Evolutionary conservation across 208 protist species (phyloP), one percentile per base, ranked within the genome.

Genomic region (Acanthamoeba rhysodes): DNA sequence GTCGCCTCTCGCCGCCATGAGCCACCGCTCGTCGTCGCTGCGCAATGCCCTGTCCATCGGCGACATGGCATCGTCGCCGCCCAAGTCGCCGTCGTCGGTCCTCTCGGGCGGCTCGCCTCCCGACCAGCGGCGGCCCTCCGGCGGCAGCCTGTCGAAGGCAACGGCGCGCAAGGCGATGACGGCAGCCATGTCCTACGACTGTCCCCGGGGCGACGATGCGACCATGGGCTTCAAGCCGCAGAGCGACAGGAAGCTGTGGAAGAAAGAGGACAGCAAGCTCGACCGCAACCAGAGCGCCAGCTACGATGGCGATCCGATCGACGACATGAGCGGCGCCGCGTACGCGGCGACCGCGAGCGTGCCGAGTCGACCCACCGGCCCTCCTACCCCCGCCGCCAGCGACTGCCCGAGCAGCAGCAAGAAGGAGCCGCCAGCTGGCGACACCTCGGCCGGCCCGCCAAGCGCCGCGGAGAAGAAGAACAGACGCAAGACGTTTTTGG

Each of bases 401-500:
- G 27, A 32, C 27, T 16, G 24, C 27, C 27, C 4, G 27, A 70
- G 27, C 62, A 14, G 20, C n/a, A 32, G 62, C 9, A 37, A 14
- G 66, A 29, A 32, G 6, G 8, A n/a, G 41, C 29, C 18, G 22
- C 12, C 12, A 9, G 18, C 14, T 2, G 55, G 5, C 18, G 20
- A 59, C 55, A 29, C 14, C 66, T n/a, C 66, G 34, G n/a, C 66
- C 4, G 66, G 20, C 29, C 32, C 12, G 9, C 20, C 55, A 59
- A 24, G 55, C 55, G 55, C 55, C 55, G 74, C 74, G 12, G 74
- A 82, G 18, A 82, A 53, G 74, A 82, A 53, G 74, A 55, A 24
- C 41, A 45, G 41, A n/a, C 2, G 32, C 22, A 82, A 82, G 74
- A 82, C 74, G n/a, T 82, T 82, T 82, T 82, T 82, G 74, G 74